Conservation (phyloP, 2,329 filamentous ascomycete genomes). For the Aspergillus puulaauensis region DNA sequence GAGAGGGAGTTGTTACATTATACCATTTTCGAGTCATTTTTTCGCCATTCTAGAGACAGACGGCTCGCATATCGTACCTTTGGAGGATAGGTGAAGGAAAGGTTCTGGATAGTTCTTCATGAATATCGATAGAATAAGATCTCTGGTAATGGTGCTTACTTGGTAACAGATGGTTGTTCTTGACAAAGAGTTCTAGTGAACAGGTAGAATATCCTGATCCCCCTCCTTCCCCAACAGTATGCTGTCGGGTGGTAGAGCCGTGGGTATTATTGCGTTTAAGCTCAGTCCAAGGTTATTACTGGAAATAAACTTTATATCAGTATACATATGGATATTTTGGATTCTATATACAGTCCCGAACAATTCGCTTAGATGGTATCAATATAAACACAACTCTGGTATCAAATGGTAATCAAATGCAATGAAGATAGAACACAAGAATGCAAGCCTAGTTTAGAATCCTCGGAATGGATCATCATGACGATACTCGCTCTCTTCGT, state of each 20-base stretch:
- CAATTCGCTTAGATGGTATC: slow-evolving; percentile 12
- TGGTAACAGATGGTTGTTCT: no score
- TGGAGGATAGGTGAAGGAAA: background rate
- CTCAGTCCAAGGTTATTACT: no score
- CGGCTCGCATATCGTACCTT: background rate
- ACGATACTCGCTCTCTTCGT: slow-evolving; percentile 37
- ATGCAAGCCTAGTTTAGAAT: slow-evolving; percentile 31
- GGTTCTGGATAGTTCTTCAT: background rate
- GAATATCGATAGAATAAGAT: background rate
- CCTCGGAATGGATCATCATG: slow-evolving; percentile 49
- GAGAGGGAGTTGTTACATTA: background rate
- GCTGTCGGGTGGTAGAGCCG: no score
- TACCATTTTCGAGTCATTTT: background rate
- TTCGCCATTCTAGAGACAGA: background rate
- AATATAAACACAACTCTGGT: slow-evolving; percentile 5
- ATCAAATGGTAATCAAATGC: background rate
- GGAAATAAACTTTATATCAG: background rate
- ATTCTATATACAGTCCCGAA: slow-evolving; percentile 3
- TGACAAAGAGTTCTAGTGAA: no score
- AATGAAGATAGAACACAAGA: background rate
- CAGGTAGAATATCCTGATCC: no score
- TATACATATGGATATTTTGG: slow-evolving; percentile 1
- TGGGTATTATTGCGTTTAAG: no score
- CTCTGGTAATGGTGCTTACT: no score
- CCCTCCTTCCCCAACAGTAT: no score